These are phyloP conservation scores for Colletotrichum noveboracense DNA, from an alignment of 2,329 filamentous ascomycete genomes.

Conservation along the genomic window DNA sequence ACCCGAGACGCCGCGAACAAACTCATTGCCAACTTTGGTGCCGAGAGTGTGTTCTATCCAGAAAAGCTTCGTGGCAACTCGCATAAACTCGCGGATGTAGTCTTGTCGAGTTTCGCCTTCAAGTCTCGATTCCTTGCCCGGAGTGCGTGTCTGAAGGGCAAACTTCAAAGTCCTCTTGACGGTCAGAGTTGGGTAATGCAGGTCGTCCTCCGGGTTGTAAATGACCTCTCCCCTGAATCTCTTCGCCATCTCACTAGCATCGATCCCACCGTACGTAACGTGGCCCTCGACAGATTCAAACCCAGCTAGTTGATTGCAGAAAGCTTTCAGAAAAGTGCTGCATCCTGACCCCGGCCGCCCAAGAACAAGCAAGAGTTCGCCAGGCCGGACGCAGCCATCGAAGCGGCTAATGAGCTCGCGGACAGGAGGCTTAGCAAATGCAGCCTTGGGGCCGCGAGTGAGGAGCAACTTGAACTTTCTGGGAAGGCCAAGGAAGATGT, in stretches of 20 bases:
- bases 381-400: conserved; percentile 58
- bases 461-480: conserved; percentile 27
- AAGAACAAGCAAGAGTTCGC: conserved; percentile 63
- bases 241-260: conserved; percentile 50
- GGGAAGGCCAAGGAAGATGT: conserved; percentile 37
- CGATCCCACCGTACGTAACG: conserved; percentile 63
- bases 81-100: conserved; percentile 56
- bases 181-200: conserved; percentile 72
- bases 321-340: conserved; percentile 62
- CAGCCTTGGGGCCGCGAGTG: conserved; percentile 33
- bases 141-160: conserved; percentile 67
- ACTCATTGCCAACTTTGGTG: conserved; percentile 73
- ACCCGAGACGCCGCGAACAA: conserved; percentile 65
- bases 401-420: conserved; percentile 53
- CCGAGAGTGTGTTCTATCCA: conserved; percentile 71
- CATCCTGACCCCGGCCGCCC: conserved; percentile 64
- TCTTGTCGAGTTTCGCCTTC: conserved; percentile 65
- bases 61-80: conserved; percentile 72
- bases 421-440: conserved; percentile 39
- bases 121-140: conserved; percentile 51
- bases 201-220: conserved; percentile 72
- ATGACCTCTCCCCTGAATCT: conserved; percentile 67
- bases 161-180: conserved; percentile 73
- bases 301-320: conserved; percentile 71
- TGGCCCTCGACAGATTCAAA: conserved; percentile 70